These are phyloP conservation scores for Dioszegia aurantiaca DNA, from an alignment of 768 basidiomycete species.

Conservation along the genomic window DNA sequence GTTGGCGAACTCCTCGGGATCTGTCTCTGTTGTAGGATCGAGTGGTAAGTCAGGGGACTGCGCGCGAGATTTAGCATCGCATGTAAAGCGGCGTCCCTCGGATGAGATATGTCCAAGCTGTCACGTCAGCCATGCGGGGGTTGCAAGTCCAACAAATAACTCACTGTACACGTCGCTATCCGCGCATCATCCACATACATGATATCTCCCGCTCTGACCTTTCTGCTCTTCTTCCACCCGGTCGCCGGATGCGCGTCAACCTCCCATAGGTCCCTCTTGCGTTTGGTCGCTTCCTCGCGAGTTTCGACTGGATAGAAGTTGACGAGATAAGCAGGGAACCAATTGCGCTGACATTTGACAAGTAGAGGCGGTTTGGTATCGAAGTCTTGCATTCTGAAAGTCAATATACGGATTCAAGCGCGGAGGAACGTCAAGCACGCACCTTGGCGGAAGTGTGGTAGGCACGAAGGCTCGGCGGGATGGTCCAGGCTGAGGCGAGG, in stretches of 20 bases:
- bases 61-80: slow-evolving; percentile 9
- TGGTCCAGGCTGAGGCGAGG: too few species aligned
- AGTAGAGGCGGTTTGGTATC: slow-evolving; percentile 5
- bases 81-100: background rate
- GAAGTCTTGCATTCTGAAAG: background rate
- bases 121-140: background rate
- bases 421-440: too few species aligned
- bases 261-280: slow-evolving; percentile 9
- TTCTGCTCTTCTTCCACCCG: background rate
- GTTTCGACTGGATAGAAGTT: slow-evolving; percentile 17
- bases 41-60: background rate
- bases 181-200: slow-evolving; percentile 24
- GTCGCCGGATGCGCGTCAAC: slow-evolving; percentile 1
- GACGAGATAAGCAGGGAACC: slow-evolving; percentile 16
- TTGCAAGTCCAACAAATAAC: slow-evolving; percentile 1
- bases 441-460: background rate
- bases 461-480: too few species aligned
- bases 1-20: background rate
- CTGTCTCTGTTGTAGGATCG: background rate
- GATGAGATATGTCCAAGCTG: slow-evolving; percentile 5
- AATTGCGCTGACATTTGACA: slow-evolving; percentile 3
- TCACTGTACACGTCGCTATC: slow-evolving; percentile 30
- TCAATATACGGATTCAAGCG: background rate
- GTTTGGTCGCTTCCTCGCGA: background rate
- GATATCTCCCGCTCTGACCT: slow-evolving; percentile 16